A percentile compares a stretch with the other conserved stretches of the same genome.
Conservation (phyloP, 73 alveolate genomes). For the Paramecium tetraurelia region DNA sequence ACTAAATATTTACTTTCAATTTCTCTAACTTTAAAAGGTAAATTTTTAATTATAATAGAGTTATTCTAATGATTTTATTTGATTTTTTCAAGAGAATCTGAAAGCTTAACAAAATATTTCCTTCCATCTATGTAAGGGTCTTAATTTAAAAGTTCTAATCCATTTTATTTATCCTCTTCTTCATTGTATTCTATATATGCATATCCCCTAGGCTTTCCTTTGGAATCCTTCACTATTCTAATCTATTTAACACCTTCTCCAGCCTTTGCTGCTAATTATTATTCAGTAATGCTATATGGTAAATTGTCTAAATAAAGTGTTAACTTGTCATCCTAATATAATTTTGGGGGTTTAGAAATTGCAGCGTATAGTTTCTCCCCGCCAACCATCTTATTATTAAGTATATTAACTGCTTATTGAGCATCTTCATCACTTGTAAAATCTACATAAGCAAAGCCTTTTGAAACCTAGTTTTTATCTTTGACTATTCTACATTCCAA, state of each 20-base stretch:
- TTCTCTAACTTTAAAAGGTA: conserved; percentile 51
- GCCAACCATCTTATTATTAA: not conserved
- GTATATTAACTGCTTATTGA: not conserved
- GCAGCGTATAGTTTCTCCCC: conserved; percentile 53
- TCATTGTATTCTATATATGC: conserved; percentile 52
- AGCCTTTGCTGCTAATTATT: not conserved
- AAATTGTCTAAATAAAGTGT: conserved; percentile 48
- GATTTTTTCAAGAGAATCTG: conserved; percentile 46
- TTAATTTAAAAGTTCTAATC: not conserved
- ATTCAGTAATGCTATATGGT: conserved; percentile 15
- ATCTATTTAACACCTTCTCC: conserved; percentile 21
- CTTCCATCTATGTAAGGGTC: conserved; percentile 54
- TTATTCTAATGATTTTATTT: not conserved
- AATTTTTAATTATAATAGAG: conserved; percentile 27
- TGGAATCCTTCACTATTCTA: conserved; percentile 48
- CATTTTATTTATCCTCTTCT: not conserved
- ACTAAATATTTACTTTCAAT: conserved; percentile 14
- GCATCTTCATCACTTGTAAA: conserved; percentile 49
- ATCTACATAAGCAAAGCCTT: conserved; percentile 61
- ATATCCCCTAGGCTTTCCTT: conserved; percentile 60
- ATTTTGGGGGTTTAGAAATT: conserved; percentile 55
- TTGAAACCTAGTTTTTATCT: conserved; percentile 34
- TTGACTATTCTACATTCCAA: conserved; percentile 53
- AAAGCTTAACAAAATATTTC: not conserved
- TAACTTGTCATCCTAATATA: conserved; percentile 35